These are phyloP conservation scores for Schizonepeta tenuifolia DNA, from an alignment of 257 asterid genomes.

Conservation along the genomic window DNA sequence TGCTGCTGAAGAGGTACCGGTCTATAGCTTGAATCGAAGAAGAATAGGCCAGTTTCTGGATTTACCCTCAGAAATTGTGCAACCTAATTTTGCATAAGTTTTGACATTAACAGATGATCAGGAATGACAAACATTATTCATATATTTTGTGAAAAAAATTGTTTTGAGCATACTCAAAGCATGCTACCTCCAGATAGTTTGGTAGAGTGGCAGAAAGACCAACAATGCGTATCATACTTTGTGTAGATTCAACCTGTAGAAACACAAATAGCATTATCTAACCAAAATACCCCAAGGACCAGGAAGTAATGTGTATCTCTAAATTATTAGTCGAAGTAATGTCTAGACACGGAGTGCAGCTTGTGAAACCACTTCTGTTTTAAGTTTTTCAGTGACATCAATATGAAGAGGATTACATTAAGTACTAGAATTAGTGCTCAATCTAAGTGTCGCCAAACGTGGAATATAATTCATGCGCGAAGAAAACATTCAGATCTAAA, in stretches of 20 bases:
- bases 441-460: too few relatives aligned
- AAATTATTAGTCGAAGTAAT: not conserved
- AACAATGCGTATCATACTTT: conserved; percentile 96
- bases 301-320: not conserved
- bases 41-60: conserved; percentile 88
- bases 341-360: not conserved
- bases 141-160: conserved; percentile 15
- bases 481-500: too few relatives aligned
- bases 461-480: too few relatives aligned
- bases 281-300: not conserved
- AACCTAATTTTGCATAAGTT: conserved; percentile 58
- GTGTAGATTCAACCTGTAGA: conserved; percentile 95
- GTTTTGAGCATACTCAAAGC: conserved; percentile 31
- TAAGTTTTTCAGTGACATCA: too few relatives aligned
- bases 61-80: conserved; percentile 97
- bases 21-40: conserved; percentile 93
- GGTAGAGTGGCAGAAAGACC: conserved; percentile 99
- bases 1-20: conserved; percentile 99
- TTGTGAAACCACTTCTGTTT: too few relatives aligned
- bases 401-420: too few relatives aligned
- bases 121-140: conserved; percentile 21
- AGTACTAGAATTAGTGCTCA: too few relatives aligned
- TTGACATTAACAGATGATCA: conserved; percentile 24
- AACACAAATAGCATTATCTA: conserved; percentile 32
- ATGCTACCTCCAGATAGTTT: conserved; percentile 85